A percentile compares a stretch with the other conserved stretches of the same genome.
These are phyloP conservation scores for Isatis tinctoria DNA, from an alignment of 345 rosid genomes.

Conservation along the genomic window DNA sequence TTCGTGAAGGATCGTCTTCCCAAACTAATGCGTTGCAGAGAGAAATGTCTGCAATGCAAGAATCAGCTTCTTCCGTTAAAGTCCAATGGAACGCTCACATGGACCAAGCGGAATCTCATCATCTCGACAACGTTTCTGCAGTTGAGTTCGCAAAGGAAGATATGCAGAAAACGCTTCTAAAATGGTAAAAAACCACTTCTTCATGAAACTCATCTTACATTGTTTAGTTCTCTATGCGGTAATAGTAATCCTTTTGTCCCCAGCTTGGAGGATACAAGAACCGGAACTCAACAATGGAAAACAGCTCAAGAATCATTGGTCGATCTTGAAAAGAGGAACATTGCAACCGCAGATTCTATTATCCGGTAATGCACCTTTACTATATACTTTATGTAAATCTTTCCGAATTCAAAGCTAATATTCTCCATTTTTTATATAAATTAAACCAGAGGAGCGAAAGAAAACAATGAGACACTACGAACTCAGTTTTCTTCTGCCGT, in stretches of 20 bases:
- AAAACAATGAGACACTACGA: conserved; percentile 58
- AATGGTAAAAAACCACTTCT: conserved; percentile 83
- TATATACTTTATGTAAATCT: neutral
- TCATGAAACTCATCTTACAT: neutral
- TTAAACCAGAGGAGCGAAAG: conserved; percentile 59
- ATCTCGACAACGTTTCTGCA: conserved; percentile 60
- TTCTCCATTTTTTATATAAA: neutral
- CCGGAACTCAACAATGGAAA: conserved; percentile 78
- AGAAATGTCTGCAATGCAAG: conserved; percentile 90
- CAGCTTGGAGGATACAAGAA: conserved; percentile 62
- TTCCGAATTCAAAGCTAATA: neutral
- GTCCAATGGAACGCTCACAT: conserved; percentile 73
- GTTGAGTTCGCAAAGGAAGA: conserved; percentile 72
- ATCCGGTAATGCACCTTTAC: conserved; percentile 51
- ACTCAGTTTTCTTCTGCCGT: conserved; percentile 63
- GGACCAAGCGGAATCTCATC: conserved; percentile 66
- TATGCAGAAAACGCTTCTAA: conserved; percentile 61
- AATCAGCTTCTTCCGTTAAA: conserved; percentile 61
- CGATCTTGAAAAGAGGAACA: conserved; percentile 59
- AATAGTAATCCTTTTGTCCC: neutral
- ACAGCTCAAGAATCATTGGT: conserved; percentile 79
- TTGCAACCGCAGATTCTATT: conserved; percentile 70
- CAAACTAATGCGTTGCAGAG: conserved; percentile 67
- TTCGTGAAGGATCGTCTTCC: conserved; percentile 65
- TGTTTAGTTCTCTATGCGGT: neutral